Percentiles rank a stretch among this genome's conserved stretches.
phyloP scores from a whole-genome alignment of 495 filamentous ascomycete species.

The Podospora conica region DNA sequence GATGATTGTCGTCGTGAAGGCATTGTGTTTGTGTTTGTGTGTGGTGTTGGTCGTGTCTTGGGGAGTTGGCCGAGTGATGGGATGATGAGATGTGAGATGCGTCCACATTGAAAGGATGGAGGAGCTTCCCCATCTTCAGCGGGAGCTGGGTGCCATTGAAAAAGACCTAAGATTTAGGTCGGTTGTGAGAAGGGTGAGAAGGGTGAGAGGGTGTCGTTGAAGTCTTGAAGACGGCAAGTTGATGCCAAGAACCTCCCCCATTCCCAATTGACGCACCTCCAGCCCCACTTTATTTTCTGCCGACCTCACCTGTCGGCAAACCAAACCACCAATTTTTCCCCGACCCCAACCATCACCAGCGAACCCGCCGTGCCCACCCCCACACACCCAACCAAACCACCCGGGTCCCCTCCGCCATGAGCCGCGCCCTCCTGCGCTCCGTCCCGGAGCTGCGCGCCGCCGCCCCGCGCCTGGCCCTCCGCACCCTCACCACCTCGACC shows the following conservation, averaged over 20 bases:
- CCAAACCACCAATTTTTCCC: constrained; percentile 16
- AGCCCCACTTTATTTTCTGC: constrained; percentile 5
- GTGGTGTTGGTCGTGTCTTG: not conserved
- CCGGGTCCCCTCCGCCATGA: constrained; percentile 28
- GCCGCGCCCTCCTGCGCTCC: constrained; percentile 42
- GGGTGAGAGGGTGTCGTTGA: not conserved
- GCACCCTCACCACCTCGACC: constrained; percentile 24
- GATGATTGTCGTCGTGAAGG: not conserved
- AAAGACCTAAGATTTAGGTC: not conserved
- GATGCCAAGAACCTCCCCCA: not conserved
- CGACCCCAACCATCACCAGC: constrained; percentile 8
- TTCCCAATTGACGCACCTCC: not conserved
- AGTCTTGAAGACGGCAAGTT: not conserved
- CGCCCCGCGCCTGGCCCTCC: constrained; percentile 27
- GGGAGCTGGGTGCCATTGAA: not conserved
- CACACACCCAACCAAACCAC: not conserved
- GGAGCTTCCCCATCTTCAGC: not conserved
- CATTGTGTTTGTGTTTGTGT: not conserved
- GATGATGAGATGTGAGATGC: too few species aligned
- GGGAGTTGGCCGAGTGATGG: too few species aligned
- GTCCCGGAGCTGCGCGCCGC: constrained; percentile 40
- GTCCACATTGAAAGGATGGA: not conserved
- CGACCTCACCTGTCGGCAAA: constrained; percentile 10
- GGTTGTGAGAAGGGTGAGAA: too few species aligned
- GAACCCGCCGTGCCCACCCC: not conserved